Conservation (phyloP, 2,329 filamentous ascomycete genomes). For the Monascus ruber region DNA sequence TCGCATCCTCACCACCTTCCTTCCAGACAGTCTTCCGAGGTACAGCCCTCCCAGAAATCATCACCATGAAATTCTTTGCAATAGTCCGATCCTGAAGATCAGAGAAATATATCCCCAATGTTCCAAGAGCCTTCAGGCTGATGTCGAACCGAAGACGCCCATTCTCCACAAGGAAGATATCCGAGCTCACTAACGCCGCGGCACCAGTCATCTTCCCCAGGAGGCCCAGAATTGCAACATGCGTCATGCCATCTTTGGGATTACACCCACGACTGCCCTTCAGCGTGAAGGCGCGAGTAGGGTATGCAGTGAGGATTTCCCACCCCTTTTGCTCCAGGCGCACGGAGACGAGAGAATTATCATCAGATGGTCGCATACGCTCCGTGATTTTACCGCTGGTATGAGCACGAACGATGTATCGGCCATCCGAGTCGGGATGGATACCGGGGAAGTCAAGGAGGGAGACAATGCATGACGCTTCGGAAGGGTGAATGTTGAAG, state of each 20-base stretch:
- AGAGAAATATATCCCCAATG: constrained; percentile 62
- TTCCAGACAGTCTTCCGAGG: constrained; percentile 54
- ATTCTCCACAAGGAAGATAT: constrained; percentile 47
- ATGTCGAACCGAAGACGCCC: constrained; percentile 55
- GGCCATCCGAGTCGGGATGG: constrained; percentile 30
- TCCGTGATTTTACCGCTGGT: constrained; percentile 48
- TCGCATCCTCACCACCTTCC: constrained; percentile 28
- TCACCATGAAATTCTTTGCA: constrained; percentile 57
- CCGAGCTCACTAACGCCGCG: constrained; percentile 59
- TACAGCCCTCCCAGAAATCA: constrained; percentile 60
- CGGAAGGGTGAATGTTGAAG: constrained; percentile 63
- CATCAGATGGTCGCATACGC: constrained; percentile 21
- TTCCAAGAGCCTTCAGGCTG: constrained; percentile 68
- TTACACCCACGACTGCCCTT: constrained; percentile 17
- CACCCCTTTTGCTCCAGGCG: constrained; percentile 57
- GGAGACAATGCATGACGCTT: constrained; percentile 57
- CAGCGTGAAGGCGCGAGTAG: constrained; percentile 45
- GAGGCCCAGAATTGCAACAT: constrained; percentile 62
- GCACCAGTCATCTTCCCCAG: constrained; percentile 82
- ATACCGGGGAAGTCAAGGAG: constrained; percentile 65
- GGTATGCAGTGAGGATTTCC: constrained; percentile 70
- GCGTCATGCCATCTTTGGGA: constrained; percentile 16
- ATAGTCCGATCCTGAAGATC: constrained; percentile 51
- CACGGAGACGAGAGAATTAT: constrained; percentile 45
- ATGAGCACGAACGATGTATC: constrained; percentile 67